phyloP scores from a whole-genome alignment of 768 basidiomycete genomes.

The Xerocomus potaroensis region DNA sequence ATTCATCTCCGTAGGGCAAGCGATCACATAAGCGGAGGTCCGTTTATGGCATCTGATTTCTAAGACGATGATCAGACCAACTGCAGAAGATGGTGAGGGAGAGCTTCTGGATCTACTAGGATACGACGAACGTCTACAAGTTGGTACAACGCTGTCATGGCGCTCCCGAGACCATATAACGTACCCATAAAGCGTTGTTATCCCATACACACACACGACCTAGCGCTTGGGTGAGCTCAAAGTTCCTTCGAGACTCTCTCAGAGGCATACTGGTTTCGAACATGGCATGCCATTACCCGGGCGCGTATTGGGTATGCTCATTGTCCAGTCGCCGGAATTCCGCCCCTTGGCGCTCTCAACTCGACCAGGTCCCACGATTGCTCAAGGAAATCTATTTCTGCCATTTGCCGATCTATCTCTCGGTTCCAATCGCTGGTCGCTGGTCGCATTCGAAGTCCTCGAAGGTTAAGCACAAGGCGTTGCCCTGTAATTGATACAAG shows the following conservation, averaged over 20 bases:
- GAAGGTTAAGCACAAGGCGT: constrained; percentile 23
- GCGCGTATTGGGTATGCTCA: background rate
- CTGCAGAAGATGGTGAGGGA: background rate
- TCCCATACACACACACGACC: background rate
- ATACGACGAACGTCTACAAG: too few species aligned
- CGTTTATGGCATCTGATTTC: background rate
- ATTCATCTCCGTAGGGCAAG: background rate
- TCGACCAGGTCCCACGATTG: background rate
- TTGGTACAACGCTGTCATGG: too few species aligned
- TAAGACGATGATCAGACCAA: background rate
- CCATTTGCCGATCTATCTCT: background rate
- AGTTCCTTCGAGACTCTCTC: too few species aligned
- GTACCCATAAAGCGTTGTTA: too few species aligned
- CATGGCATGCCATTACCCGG: background rate
- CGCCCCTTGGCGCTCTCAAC: background rate
- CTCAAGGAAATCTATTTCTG: background rate
- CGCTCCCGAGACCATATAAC: too few species aligned
- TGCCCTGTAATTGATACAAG: constrained; percentile 16
- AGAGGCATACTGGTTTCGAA: too few species aligned
- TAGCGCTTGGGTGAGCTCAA: too few species aligned
- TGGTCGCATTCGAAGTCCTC: background rate
- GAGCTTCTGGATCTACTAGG: background rate
- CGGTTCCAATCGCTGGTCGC: constrained; percentile 8
- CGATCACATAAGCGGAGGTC: background rate
- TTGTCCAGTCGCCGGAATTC: background rate